These are phyloP conservation scores for Ophiocordyceps camponoti-saundersi DNA, from an alignment of 2,329 filamentous ascomycete species.

Conservation along the genomic window DNA sequence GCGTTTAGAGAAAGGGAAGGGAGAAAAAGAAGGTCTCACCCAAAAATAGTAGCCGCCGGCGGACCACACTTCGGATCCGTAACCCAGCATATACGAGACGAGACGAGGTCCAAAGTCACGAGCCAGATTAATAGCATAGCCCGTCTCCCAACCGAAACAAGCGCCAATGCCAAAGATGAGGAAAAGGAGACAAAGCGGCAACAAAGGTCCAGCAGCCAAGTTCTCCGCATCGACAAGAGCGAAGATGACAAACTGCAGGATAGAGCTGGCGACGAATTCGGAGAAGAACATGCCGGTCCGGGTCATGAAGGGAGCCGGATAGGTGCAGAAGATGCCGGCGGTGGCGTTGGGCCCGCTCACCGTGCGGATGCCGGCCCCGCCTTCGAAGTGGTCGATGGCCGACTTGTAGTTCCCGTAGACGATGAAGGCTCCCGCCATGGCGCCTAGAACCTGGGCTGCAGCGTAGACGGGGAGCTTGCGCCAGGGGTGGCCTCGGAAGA, in stretches of 20 bases:
- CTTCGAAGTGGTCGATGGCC: constrained; percentile 48
- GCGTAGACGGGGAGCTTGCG: constrained; percentile 52
- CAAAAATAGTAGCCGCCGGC: constrained; percentile 58
- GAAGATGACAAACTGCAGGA: constrained; percentile 58
- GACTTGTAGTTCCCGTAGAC: constrained; percentile 47
- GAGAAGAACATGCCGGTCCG: constrained; percentile 53
- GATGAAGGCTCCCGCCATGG: constrained; percentile 42
- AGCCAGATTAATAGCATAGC: constrained; percentile 59
- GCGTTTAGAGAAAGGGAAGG: too few relatives aligned
- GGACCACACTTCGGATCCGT: constrained; percentile 49
- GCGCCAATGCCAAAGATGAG: constrained; percentile 57
- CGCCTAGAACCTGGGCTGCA: constrained; percentile 48
- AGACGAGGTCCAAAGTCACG: constrained; percentile 55
- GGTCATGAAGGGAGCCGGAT: constrained; percentile 49
- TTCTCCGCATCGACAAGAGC: constrained; percentile 44
- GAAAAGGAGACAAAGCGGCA: constrained; percentile 50
- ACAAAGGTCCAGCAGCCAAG: constrained; percentile 35
- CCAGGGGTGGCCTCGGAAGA: constrained; percentile 53
- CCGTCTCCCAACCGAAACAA: constrained; percentile 61
- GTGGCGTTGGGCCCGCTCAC: constrained; percentile 42
- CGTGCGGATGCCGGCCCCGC: constrained; percentile 40
- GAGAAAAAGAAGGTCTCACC: constrained; percentile 22
- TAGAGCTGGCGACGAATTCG: constrained; percentile 49
- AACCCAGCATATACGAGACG: constrained; percentile 50
- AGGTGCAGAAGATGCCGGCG: constrained; percentile 58